A percentile compares a stretch with the other conserved stretches of the same genome.
Conservation (phyloP, 78 protist genomes). For the Acrasis kona region DNA sequence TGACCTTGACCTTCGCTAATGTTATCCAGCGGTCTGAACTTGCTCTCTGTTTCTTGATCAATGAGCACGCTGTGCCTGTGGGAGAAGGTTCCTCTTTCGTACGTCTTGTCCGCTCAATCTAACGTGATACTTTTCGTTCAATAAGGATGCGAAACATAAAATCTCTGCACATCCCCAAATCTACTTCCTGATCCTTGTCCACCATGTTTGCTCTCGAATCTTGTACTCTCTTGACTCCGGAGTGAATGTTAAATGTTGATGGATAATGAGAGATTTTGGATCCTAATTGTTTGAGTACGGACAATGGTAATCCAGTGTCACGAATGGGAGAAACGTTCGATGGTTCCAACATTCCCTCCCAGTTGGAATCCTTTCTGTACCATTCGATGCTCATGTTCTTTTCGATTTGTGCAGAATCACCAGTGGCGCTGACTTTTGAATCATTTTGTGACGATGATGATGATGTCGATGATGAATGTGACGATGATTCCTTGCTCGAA, state of each 20-base stretch:
- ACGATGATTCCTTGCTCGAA: too few relatives aligned
- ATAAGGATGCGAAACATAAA: slow-evolving; percentile 68
- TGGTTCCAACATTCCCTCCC: not conserved
- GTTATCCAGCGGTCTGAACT: slow-evolving; percentile 36
- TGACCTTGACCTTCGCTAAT: slow-evolving; percentile 20
- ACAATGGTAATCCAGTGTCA: slow-evolving; percentile 33
- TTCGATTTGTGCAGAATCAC: too few relatives aligned
- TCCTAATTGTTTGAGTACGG: slow-evolving; percentile 22
- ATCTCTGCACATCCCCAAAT: slow-evolving; percentile 73
- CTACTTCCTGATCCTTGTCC: slow-evolving; percentile 29
- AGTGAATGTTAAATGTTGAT: slow-evolving; percentile 41
- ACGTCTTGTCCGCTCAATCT: slow-evolving; percentile 83
- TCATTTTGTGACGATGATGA: too few relatives aligned
- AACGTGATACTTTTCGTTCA: slow-evolving; percentile 69
- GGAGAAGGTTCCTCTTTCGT: slow-evolving; percentile 94
- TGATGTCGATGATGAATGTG: too few relatives aligned
- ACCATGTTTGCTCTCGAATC: not conserved
- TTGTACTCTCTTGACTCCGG: slow-evolving; percentile 19
- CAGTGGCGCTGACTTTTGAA: too few relatives aligned
- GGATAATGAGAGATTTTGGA: slow-evolving; percentile 39
- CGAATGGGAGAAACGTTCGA: not conserved
- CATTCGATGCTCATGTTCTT: too few relatives aligned
- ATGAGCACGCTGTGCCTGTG: slow-evolving; percentile 92
- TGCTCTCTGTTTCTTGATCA: slow-evolving; percentile 56
- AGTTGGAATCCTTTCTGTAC: not conserved